These are phyloP conservation scores for Picea abies DNA, from an alignment of 83 land plant genomes.

Conservation along the genomic window DNA sequence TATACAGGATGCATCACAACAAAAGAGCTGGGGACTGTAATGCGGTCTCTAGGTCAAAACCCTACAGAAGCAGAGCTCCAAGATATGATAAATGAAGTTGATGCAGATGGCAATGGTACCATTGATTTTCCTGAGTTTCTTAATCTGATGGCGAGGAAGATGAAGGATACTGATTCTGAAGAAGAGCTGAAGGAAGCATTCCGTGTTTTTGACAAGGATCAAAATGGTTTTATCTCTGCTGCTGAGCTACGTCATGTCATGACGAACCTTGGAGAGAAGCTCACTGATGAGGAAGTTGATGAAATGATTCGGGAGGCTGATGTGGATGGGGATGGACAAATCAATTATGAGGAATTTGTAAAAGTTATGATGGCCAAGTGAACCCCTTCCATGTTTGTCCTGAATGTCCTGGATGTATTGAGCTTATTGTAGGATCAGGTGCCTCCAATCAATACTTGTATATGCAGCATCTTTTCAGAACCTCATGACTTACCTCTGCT, in stretches of 20 bases:
- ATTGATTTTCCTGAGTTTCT: constrained; percentile 61
- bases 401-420: no score
- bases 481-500: no score
- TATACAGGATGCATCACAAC: constrained; percentile 54
- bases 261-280: constrained; percentile 60
- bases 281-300: constrained; percentile 58
- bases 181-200: constrained; percentile 67
- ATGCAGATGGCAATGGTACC: constrained; percentile 60
- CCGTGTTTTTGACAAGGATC: constrained; percentile 64
- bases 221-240: constrained; percentile 60
- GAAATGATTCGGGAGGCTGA: constrained; percentile 66
- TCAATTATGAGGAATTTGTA: constrained; percentile 60
- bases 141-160: constrained; percentile 54
- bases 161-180: constrained; percentile 60
- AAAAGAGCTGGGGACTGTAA: constrained; percentile 35
- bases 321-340: constrained; percentile 60
- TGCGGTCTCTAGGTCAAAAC: constrained; percentile 56
- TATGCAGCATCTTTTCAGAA: no score
- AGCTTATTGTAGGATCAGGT: no score
- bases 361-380: constrained; percentile 52
- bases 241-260: constrained; percentile 61
- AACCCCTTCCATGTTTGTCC: not conserved
- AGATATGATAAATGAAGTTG: constrained; percentile 59
- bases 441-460: no score
- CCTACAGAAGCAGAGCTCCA: constrained; percentile 60